Base-by-base conservation (phyloP, 2,329 filamentous ascomycete genomes). In the Trichoderma guizhouense region DNA sequence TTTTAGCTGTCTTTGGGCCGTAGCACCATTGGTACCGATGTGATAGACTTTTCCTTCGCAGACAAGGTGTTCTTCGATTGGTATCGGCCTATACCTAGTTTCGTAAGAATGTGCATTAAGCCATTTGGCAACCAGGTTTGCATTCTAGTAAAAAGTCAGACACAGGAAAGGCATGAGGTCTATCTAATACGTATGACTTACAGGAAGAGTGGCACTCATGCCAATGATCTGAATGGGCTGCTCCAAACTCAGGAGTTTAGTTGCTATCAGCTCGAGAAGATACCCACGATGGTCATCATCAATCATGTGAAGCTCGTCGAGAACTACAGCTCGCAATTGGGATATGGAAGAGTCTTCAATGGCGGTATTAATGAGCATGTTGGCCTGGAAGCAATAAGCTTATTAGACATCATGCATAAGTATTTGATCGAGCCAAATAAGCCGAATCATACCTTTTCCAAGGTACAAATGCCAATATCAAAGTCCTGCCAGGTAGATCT, bases 291-390 rank as follows among this genome's bases (percentile, higher is more conserved):
- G 87, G 73, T 91, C 90, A 78, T 94, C 92, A 75, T 93, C 90
- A 58, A 94, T 85, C 91, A 95, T 94, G 78, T 95, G 92, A n/a
- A 94, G 82, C 78, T 95, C 92, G 76, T 95, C 92, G 39, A 94
- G 83, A 15, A 94, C 91, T 21, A 94, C 88, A 12, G 90, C 84
- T 61, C 87, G 88, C 57, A 95, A 82, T 24, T 89, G 85, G n/a
- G 85, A 83, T 72, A 93, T 86, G 4, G 85, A 88, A 77, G 87
- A 89, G 74, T 94, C 91, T 73, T 92, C 90, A 74, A 94, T 92
- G 15, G 92, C 90, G 26, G 87, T 83, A 75, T 95, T 94, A 32
- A 94, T 86, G 51, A 95, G 85, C 12, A 90, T 87, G 76, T 94
- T 95, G 69, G 92, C 92, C 91, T 93, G 68, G 66, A 58, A 18